Evolutionary conservation across 495 filamentous ascomycete species (phyloP), one percentile per base, ranked within the genome.

Genomic region (Schizothecium vesticola): DNA sequence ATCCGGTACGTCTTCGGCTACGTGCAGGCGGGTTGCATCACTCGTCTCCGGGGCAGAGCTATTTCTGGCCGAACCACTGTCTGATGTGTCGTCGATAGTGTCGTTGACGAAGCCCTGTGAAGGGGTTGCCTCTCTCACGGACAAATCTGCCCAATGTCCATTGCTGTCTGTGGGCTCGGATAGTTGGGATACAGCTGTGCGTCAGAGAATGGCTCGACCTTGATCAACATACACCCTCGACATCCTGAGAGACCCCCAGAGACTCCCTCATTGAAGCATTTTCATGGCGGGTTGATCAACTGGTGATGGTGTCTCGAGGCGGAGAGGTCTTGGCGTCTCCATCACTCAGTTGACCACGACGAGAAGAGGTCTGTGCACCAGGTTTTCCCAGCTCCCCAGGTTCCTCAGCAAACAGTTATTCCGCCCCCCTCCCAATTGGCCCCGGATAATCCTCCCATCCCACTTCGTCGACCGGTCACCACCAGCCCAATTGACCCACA

Each of bases 401-500:
- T 28, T 28, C 26, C 26, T 6, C 26, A 28, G 26, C 26, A 6
- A 28, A 6, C 26, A 21, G 36, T 57, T 66, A 66, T 55, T 66
- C 65, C 65, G 65, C 7, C 22, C 10, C 10, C 22, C 43, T 6
- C 33, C 65, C 65, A 31, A 61, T 66, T 66, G 65, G 65, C 28
- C n/a, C 24, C 65, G 65, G 65, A 66, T 60, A 60, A 66, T 66
- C 33, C 56, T 16, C 26, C 16, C 56, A 66, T 66, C 64, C 64
- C 65, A 66, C 65, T 66, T 66, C 57, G 65, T 61, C 57, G 57
- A 60, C 43, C 57, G 22, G 56, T 29, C 56, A 25, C 16, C 56
- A 26, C 16, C 56, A 26, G 24, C 51, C 33, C 65, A 66, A 66
- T 66, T 66, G 65, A 66, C 56, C 63, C 65, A 61, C 65, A 60